Evolutionary conservation across 1,284 basidiomycete species (phyloP).

Genomic region (Naganishia cerealis): DNA sequence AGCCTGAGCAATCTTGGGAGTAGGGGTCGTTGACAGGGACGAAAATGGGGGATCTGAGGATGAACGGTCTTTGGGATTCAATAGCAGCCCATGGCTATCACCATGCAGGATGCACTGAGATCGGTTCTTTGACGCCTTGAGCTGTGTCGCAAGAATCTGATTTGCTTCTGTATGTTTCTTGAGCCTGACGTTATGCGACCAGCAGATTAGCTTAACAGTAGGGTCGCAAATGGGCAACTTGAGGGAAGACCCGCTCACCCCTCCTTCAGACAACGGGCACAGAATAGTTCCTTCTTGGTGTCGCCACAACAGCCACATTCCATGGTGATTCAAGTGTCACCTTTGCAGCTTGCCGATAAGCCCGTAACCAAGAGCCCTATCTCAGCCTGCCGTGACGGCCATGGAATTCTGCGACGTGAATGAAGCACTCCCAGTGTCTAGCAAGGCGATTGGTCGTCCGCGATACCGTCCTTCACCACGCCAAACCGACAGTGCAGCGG

Average conservation of each 20-base stretch:
- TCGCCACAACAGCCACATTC: constrained; percentile 19
- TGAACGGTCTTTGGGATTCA: background rate
- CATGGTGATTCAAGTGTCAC: constrained; percentile 3
- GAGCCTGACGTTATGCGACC: constrained; percentile 12
- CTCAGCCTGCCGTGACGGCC: background rate
- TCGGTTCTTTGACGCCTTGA: constrained; percentile 22
- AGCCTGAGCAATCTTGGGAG: too few relatives aligned
- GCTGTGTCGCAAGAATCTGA: constrained; percentile 29
- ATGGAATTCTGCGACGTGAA: background rate
- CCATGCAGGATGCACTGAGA: constrained; percentile 25
- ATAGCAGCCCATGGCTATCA: too few relatives aligned
- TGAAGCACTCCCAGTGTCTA: too few relatives aligned
- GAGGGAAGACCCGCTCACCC: constrained; percentile 16
- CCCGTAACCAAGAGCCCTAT: background rate
- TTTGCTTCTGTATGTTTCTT: constrained; percentile 31
- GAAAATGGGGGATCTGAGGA: background rate
- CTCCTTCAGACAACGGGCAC: constrained; percentile 19
- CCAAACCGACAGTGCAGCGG: too few relatives aligned
- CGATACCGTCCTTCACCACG: too few relatives aligned
- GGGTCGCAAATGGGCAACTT: background rate
- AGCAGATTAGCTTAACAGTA: background rate
- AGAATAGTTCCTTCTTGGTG: constrained; percentile 12
- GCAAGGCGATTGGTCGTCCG: too few relatives aligned
- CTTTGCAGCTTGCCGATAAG: background rate
- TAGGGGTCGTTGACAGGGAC: background rate